Evolutionary conservation across 345 rosid genomes (phyloP).

Genomic region (Brassica carinata): DNA sequence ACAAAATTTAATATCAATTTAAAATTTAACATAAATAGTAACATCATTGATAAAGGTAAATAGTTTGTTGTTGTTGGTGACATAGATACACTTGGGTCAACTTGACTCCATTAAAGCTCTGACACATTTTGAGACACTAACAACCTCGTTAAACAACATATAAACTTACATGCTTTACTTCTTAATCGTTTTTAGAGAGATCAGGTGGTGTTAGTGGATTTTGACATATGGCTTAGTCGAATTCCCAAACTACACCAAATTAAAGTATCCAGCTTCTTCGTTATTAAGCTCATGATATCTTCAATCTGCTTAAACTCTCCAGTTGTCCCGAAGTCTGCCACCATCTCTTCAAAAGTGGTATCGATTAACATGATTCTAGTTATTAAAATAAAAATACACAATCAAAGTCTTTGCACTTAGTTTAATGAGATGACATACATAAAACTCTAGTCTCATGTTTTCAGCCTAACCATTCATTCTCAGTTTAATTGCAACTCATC

Average conservation of each 20-base stretch:
- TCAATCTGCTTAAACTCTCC: constrained; percentile 80
- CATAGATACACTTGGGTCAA: neutral
- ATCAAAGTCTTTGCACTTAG: too few species aligned
- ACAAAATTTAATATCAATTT: too few species aligned
- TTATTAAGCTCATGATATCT: constrained; percentile 56
- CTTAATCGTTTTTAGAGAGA: constrained; percentile 30
- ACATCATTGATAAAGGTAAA: too few species aligned
- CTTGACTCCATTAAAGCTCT: constrained; percentile 44
- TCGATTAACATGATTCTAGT: too few species aligned
- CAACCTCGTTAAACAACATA: constrained; percentile 64
- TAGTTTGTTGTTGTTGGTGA: too few species aligned
- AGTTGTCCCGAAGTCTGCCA: constrained; percentile 67
- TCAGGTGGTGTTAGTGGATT: constrained; percentile 48
- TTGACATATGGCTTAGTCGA: constrained; percentile 76
- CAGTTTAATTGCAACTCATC: too few species aligned
- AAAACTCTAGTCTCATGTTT: too few species aligned
- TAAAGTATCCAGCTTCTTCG: constrained; percentile 47
- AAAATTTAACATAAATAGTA: too few species aligned
- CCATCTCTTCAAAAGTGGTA: constrained; percentile 51
- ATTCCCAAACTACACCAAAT: constrained; percentile 52
- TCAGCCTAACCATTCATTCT: too few species aligned
- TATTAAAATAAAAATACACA: too few species aligned
- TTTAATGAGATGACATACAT: too few species aligned
- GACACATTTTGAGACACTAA: constrained; percentile 62
- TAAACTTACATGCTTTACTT: constrained; percentile 38